Evolutionary conservation across 2,329 filamentous ascomycete species (phyloP).

Genomic region (Atkinsonella hypoxylon): DNA sequence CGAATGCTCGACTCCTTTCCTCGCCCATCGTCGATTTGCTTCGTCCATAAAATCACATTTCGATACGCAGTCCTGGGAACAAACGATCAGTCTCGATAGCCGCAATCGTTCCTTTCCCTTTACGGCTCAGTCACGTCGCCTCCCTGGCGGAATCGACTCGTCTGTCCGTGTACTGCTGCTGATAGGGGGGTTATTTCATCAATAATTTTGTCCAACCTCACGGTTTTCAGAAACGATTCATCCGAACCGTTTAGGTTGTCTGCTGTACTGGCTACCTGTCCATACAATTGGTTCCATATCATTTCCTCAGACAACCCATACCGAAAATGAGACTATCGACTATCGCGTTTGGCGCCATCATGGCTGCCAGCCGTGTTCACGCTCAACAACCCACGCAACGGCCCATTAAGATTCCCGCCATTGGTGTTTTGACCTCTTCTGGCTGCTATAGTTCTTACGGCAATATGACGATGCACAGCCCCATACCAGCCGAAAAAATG

Average conservation of each 20-base stretch:
- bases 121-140: constrained; percentile 3
- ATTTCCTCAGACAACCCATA: neutral
- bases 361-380: constrained; percentile 16
- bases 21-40: neutral
- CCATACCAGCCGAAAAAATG: constrained; percentile 10
- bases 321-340: constrained; percentile 21
- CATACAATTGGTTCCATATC: neutral
- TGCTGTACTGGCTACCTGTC: neutral
- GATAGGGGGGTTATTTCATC: neutral
- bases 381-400: constrained; percentile 17
- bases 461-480: constrained; percentile 21
- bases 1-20: neutral
- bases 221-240: neutral
- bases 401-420: constrained; percentile 24
- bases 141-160: constrained; percentile 15
- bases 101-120: neutral
- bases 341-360: constrained; percentile 16
- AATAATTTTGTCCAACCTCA: neutral
- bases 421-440: constrained; percentile 29
- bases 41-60: neutral
- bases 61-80: neutral
- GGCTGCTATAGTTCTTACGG: constrained; percentile 38
- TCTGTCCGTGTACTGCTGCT: constrained; percentile 4
- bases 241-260: neutral
- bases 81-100: neutral